Evolutionary conservation across 257 asterid genomes (phyloP).

Genomic region (Nyctanthes arbortristis): DNA sequence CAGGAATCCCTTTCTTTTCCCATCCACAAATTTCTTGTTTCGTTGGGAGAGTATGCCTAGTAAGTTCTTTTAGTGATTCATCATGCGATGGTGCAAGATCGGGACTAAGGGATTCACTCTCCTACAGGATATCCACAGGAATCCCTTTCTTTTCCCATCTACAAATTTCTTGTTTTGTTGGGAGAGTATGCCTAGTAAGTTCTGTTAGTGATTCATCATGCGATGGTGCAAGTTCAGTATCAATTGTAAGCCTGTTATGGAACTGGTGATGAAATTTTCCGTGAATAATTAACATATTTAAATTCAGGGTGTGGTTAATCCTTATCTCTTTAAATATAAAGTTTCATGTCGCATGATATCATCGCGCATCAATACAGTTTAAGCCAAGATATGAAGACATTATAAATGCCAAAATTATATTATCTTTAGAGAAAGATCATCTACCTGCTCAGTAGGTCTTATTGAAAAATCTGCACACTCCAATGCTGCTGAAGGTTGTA

Average conservation of each 20-base stretch:
- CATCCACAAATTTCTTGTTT: neutral
- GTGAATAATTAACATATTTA: neutral
- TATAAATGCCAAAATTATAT: neutral
- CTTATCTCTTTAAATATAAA: neutral
- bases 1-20: neutral
- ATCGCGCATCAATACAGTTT: neutral
- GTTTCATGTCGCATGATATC: neutral
- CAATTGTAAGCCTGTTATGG: neutral
- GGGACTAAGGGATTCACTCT: neutral
- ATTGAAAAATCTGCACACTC: slow-evolving; percentile 29
- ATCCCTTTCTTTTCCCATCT: neutral
- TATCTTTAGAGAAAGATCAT: neutral
- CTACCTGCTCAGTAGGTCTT: slow-evolving; percentile 34
- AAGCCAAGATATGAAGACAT: neutral
- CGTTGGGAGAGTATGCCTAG: neutral
- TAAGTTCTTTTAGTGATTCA: neutral
- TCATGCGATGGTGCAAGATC: neutral
- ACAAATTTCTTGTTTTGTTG: neutral
- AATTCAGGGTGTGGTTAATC: neutral
- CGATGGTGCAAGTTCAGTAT: neutral
- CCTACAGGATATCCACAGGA: neutral
- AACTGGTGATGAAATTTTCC: neutral
- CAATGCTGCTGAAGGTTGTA: slow-evolving; percentile 14
- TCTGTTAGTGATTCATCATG: neutral
- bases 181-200: neutral